These are phyloP conservation scores for Leptographium radiaticola DNA, from an alignment of 2,329 filamentous ascomycete species.

Conservation along the genomic window DNA sequence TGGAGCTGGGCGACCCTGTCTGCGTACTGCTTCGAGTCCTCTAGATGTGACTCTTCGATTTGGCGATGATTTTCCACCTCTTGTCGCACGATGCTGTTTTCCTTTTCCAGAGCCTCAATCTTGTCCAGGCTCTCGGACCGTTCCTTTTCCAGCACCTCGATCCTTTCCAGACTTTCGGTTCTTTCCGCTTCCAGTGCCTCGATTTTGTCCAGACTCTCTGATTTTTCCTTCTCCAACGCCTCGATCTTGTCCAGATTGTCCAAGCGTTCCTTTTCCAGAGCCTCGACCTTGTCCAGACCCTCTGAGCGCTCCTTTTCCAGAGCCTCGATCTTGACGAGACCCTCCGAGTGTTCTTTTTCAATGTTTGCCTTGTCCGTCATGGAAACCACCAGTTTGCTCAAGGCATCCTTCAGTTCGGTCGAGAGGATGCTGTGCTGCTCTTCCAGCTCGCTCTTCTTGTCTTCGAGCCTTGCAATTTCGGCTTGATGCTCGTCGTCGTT, in stretches of 20 bases:
- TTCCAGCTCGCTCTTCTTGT: background rate
- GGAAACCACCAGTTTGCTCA: background rate
- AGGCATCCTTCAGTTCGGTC: background rate
- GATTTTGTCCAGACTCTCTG: no score
- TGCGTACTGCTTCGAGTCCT: background rate
- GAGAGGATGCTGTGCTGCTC: background rate
- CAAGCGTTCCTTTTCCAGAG: background rate
- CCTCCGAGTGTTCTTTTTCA: background rate
- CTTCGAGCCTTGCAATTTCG: background rate
- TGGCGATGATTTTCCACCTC: background rate
- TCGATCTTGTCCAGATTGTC: no score
- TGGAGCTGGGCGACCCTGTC: background rate
- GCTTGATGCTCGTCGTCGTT: background rate
- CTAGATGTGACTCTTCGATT: background rate
- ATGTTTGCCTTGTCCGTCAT: background rate
- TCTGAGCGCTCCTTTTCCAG: background rate
- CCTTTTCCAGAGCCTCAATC: background rate
- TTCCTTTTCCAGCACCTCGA: background rate
- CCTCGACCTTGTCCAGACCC: background rate
- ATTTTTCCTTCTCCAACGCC: no score
- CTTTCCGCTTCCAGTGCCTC: no score
- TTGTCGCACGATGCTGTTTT: constrained; percentile 1
- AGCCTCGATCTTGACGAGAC: background rate
- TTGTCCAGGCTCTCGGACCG: background rate
- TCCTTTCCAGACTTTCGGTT: no score